Evolutionary conservation across 75 land plant genomes (phyloP).

Genomic region (Selaginella moellendorffii): DNA sequence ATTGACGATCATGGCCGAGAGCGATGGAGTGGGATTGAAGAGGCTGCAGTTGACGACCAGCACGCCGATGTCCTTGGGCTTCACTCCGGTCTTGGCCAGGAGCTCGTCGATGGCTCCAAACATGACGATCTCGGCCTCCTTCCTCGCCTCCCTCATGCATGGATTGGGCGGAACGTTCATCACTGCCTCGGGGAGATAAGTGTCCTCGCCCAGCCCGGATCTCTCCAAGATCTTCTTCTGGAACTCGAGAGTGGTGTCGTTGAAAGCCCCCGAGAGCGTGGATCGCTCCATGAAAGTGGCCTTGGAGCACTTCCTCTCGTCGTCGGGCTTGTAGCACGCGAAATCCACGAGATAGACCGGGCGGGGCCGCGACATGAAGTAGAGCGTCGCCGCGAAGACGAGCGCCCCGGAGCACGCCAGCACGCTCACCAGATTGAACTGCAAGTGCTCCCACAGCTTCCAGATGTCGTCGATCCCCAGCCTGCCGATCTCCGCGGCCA

Average conservation of each 20-base stretch:
- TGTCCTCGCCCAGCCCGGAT: conserved; percentile 7
- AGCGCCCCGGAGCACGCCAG: conserved; percentile 25
- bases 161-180: conserved; percentile 17
- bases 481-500: conserved; percentile 27
- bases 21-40: conserved; percentile 49
- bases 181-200: conserved; percentile 2
- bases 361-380: conserved; percentile 34
- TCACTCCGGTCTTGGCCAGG: conserved; percentile 27
- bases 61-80: conserved; percentile 37
- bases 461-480: conserved; percentile 24
- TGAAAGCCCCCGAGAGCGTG: neutral
- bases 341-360: conserved; percentile 57
- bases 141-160: conserved; percentile 37
- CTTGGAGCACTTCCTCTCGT: neutral
- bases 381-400: conserved; percentile 21
- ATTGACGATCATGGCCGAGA: conserved; percentile 52
- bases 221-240: conserved; percentile 3
- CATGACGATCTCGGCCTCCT: conserved; percentile 59
- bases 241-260: neutral
- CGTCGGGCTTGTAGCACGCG: conserved; percentile 47
- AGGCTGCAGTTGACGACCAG: conserved; percentile 53
- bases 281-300: neutral
- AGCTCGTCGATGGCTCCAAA: conserved; percentile 52
- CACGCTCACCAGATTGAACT: conserved; percentile 28
- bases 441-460: conserved; percentile 46